Conservation (phyloP, 106 monocot species). For the Apostasia shenzhenica region DNA sequence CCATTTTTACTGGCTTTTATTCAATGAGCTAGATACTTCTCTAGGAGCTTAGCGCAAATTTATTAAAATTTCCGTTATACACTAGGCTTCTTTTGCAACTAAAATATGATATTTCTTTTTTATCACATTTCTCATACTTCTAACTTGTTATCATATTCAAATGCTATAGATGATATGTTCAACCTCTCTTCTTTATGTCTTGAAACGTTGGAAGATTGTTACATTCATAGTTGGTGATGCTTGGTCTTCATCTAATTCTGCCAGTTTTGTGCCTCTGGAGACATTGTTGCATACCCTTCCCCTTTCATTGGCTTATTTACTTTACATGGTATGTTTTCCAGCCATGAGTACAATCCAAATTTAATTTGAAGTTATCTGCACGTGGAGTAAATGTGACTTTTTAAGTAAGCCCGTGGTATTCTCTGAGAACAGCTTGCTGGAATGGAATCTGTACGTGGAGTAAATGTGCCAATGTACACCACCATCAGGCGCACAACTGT, state of each 20-base stretch:
- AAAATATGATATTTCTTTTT: no score
- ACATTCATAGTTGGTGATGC: slow-evolving; percentile 56
- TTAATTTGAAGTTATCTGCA: neutral
- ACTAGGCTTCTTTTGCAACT: no score
- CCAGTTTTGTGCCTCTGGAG: slow-evolving; percentile 48
- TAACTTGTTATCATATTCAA: no score
- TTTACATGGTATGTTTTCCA: slow-evolving; percentile 69
- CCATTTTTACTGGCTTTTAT: no score
- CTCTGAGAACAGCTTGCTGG: slow-evolving; percentile 55
- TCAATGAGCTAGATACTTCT: no score
- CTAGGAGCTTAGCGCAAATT: no score
- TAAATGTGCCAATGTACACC: slow-evolving; percentile 99
- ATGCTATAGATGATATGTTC: slow-evolving; percentile 65
- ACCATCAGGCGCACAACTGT: slow-evolving; percentile 93
- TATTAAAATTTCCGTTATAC: no score
- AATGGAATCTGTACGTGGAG: slow-evolving; percentile 96
- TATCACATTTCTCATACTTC: no score
- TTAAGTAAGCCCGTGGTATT: neutral
- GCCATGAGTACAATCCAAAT: no score
- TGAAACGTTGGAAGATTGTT: slow-evolving; percentile 68
- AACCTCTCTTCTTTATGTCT: slow-evolving; percentile 55
- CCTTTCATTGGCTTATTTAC: slow-evolving; percentile 72
- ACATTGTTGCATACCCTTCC: slow-evolving; percentile 73
- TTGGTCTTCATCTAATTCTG: slow-evolving; percentile 36
- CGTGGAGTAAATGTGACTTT: neutral